Evolutionary conservation across 148 eudicot species (phyloP).

Genomic region (Camellia granthamiana): DNA sequence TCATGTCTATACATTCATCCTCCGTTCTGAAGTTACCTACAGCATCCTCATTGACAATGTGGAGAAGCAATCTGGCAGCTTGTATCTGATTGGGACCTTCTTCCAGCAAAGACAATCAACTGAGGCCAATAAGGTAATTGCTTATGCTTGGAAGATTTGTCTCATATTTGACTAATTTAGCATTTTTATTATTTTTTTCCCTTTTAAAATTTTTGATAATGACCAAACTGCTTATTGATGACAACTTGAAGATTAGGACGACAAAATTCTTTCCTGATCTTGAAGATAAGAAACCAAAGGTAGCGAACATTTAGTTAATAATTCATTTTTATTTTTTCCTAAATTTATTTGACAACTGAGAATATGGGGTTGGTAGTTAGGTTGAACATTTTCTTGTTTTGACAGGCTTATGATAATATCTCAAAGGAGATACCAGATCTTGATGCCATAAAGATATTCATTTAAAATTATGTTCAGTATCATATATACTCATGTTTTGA

Average conservation of each 20-base stretch:
- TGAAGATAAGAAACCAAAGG: slow-evolving; percentile 96
- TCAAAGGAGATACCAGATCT: slow-evolving; percentile 77
- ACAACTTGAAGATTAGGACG: slow-evolving; percentile 98
- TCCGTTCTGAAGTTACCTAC: slow-evolving; percentile 93
- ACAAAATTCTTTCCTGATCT: slow-evolving; percentile 88
- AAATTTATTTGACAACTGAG: background rate
- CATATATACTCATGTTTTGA: background rate
- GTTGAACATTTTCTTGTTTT: background rate
- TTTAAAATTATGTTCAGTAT: background rate
- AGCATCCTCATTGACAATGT: slow-evolving; percentile 80
- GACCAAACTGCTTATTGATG: slow-evolving; percentile 21
- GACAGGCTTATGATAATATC: slow-evolving; percentile 88
- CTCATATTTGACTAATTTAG: background rate
- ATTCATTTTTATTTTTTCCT: background rate
- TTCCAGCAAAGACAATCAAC: slow-evolving; percentile 87
- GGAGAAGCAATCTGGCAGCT: slow-evolving; percentile 86
- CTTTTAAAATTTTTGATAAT: slow-evolving; percentile 1
- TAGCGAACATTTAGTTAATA: slow-evolving; percentile 11
- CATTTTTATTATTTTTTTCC: background rate
- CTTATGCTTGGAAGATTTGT: background rate
- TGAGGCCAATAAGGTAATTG: slow-evolving; percentile 72
- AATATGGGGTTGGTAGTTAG: background rate
- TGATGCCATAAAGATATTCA: slow-evolving; percentile 82
- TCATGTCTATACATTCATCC: slow-evolving; percentile 87
- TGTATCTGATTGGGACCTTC: slow-evolving; percentile 81